Conservation (phyloP, 2,329 filamentous ascomycete species). For the Phaeoacremonium minimum region DNA sequence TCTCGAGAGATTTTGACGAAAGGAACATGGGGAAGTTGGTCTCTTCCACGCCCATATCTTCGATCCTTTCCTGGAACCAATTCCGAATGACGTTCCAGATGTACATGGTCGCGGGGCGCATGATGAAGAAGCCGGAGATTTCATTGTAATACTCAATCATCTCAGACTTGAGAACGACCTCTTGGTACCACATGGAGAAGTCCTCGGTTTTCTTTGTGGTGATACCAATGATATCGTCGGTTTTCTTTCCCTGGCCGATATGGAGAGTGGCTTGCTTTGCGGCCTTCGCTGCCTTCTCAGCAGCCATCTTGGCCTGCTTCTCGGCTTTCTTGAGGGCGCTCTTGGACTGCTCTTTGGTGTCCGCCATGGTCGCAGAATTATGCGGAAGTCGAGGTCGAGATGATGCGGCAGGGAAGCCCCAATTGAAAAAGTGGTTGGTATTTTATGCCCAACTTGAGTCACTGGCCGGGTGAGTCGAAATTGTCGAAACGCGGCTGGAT, state of each 20-base stretch:
- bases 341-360: slow-evolving; percentile 45
- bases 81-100: slow-evolving; percentile 63
- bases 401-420: too few relatives aligned
- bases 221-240: slow-evolving; percentile 76
- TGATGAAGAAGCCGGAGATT: slow-evolving; percentile 95
- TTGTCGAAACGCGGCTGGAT: not conserved
- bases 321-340: slow-evolving; percentile 63
- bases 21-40: slow-evolving; percentile 97
- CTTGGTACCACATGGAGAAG: slow-evolving; percentile 90
- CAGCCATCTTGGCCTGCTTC: slow-evolving; percentile 57
- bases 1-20: slow-evolving; percentile 79
- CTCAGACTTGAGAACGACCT: slow-evolving; percentile 93
- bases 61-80: slow-evolving; percentile 72
- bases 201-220: slow-evolving; percentile 81
- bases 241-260: slow-evolving; percentile 54
- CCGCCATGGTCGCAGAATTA: slow-evolving; percentile 16
- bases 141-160: slow-evolving; percentile 89
- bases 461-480: not conserved
- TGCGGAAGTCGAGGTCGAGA: not conserved
- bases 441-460: not conserved
- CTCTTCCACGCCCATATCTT: slow-evolving; percentile 89
- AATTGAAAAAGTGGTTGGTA: too few relatives aligned
- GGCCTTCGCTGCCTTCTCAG: slow-evolving; percentile 59
- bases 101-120: slow-evolving; percentile 68
- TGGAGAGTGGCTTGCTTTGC: slow-evolving; percentile 50